Conservation (phyloP, 805 yeast species). For the Blastobotrys peoriensis region DNA sequence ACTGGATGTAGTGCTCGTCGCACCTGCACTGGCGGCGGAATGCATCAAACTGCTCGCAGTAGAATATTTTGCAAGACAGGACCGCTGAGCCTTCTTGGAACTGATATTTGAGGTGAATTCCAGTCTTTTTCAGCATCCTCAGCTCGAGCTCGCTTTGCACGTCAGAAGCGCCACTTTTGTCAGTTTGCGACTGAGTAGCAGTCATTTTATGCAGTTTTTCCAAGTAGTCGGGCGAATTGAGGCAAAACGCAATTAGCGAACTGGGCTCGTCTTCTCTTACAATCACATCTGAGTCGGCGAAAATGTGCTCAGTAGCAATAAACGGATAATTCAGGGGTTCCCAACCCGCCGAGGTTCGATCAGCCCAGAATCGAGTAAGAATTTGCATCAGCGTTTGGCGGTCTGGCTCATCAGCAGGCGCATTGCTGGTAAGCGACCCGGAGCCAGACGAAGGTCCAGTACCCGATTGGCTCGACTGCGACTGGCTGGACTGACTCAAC, state of each 20-base stretch:
- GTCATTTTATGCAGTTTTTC: conserved; percentile 47
- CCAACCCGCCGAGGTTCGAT: conserved; percentile 92
- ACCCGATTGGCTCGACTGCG: background rate
- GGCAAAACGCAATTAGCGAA: conserved; percentile 86
- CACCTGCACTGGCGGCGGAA: conserved; percentile 78
- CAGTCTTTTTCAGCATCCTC: conserved; percentile 72
- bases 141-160: conserved; percentile 43
- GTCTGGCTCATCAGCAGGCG: conserved; percentile 41
- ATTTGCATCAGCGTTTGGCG: conserved; percentile 74
- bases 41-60: conserved; percentile 95
- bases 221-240: conserved; percentile 76
- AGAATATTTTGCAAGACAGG: conserved; percentile 88
- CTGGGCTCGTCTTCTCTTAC: conserved; percentile 96
- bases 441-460: background rate
- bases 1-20: conserved; percentile 70
- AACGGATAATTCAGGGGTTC: conserved; percentile 84
- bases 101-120: conserved; percentile 82
- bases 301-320: conserved; percentile 75
- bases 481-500: background rate
- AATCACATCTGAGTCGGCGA: conserved; percentile 88
- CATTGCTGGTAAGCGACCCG: conserved; percentile 1
- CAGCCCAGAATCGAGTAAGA: conserved; percentile 93
- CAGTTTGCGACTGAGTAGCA: conserved; percentile 12
- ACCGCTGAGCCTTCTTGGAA: conserved; percentile 79
- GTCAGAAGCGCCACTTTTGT: conserved; percentile 5